Evolutionary conservation across 148 eudicot species (phyloP), one percentile per base, ranked within the genome.

Genomic region (Arbutus unedo): DNA sequence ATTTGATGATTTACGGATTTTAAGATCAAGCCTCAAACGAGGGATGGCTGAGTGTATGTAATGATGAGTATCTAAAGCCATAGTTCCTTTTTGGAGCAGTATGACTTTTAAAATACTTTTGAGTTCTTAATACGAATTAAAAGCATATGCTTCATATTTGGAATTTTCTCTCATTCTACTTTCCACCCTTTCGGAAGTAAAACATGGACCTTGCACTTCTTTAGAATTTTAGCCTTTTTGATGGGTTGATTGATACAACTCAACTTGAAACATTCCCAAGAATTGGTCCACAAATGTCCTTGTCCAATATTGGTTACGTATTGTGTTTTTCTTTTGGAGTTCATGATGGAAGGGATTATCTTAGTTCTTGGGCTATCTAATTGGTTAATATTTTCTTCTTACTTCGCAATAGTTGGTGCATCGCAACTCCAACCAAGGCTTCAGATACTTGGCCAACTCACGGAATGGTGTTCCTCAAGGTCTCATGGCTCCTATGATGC

Each of bases 391-490:
- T 16, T 19, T 45, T 47, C 10, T 51, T 11, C 8, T 38, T 47
- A 4, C 50, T 66, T 25, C 3, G 55, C 51, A 54, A 19, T 81
- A 89, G 91, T 43, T 77, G 76, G 57, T 81, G 55, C 88, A 88
- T 82, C 86, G 80, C 77, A 85, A 86, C 82, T 68, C 86, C 43
- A 83, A 84, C 74, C 93, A 87, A 80, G 88, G 82, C 60, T 81
- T 64, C 9, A 88, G 90, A 85, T 87, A 88, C 80, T 43, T 86
- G 48, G 66, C 86, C 8, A 87, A 78, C 25, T 82, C 81, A 47
- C 81, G 79, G 73, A 87, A 89, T 75, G 85, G 85, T 4, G 85
- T 48, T 77, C 81, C 85, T 79, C 91, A 85, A 85, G 86, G 90
- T 55, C 70, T 79, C 55, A 84, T 72, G 79, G 82, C 86, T 8